phyloP scores from a whole-genome alignment of 306 rosid genomes.

The Nissolia schottii region DNA sequence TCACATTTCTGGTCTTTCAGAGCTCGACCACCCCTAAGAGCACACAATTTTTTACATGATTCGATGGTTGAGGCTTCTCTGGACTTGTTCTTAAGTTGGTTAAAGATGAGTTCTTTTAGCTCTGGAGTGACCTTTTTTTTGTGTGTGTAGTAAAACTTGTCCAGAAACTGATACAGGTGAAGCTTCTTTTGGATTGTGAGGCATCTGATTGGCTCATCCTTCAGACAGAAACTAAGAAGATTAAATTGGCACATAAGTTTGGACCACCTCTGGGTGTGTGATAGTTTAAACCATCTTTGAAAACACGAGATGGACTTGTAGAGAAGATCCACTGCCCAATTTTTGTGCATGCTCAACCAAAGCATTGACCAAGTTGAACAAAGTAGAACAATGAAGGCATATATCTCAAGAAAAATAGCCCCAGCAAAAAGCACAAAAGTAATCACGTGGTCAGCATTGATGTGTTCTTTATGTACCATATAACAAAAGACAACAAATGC shows the following conservation, averaged over 20 bases:
- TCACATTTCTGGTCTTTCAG: background rate
- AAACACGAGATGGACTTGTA: background rate
- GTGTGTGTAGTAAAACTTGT: background rate
- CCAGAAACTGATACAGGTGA: background rate
- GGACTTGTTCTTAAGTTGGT: conserved; percentile 1
- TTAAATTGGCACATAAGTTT: conserved; percentile 28
- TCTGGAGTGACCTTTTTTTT: background rate
- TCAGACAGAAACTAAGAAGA: background rate
- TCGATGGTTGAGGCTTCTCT: background rate
- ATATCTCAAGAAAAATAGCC: conserved; percentile 34
- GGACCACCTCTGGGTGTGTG: conserved; percentile 23
- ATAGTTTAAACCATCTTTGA: background rate
- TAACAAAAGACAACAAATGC: background rate
- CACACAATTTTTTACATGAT: conserved; percentile 6
- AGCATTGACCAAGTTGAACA: conserved; percentile 29
- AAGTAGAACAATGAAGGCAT: conserved; percentile 9
- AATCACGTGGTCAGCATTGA: background rate
- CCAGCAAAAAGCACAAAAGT: conserved; percentile 22
- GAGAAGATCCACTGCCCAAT: background rate
- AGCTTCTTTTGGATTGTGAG: background rate
- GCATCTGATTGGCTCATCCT: background rate
- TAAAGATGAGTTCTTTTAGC: conserved; percentile 23
- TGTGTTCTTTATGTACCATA: background rate
- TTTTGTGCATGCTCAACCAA: conserved; percentile 19
- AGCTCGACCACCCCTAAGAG: conserved; percentile 19